Evolutionary conservation across 2,329 filamentous ascomycete genomes (phyloP).

Genomic region (Cladobotryum protrusum): DNA sequence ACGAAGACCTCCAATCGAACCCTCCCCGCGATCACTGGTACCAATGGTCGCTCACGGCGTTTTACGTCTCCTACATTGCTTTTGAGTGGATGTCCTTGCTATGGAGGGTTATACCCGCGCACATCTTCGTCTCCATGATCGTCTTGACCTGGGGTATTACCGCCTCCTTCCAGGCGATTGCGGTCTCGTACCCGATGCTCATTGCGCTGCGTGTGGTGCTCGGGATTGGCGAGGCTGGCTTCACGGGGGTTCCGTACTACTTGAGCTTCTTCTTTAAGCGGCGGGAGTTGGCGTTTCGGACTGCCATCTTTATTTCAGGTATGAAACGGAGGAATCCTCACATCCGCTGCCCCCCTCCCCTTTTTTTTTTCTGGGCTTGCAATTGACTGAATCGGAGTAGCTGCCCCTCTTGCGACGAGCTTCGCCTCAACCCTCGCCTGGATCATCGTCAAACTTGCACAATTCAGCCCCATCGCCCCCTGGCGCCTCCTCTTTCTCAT

Average conservation of each 20-base stretch:
- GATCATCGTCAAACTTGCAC: constrained; percentile 65
- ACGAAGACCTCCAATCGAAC: constrained; percentile 50
- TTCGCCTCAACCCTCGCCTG: constrained; percentile 74
- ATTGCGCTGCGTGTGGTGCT: constrained; percentile 50
- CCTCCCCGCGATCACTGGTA: constrained; percentile 45
- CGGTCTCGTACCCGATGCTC: constrained; percentile 56
- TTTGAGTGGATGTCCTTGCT: constrained; percentile 62
- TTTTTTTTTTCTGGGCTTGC: constrained; percentile 3
- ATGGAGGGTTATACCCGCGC: constrained; percentile 54
- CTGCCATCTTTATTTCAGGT: constrained; percentile 78
- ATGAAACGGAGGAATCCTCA: constrained; percentile 15
- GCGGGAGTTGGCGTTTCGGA: constrained; percentile 74
- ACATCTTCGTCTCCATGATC: constrained; percentile 52
- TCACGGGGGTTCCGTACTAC: constrained; percentile 58
- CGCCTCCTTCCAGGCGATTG: constrained; percentile 66
- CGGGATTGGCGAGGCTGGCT: constrained; percentile 60
- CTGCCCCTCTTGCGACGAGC: constrained; percentile 72
- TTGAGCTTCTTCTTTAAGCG: constrained; percentile 59
- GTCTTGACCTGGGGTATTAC: constrained; percentile 75
- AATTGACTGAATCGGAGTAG: constrained; percentile 47
- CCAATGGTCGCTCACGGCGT: constrained; percentile 54
- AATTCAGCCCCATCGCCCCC: constrained; percentile 61
- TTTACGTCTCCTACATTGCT: constrained; percentile 57
- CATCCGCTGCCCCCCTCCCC: not conserved
- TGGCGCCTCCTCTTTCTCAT: constrained; percentile 83